Conservation (phyloP, 2,329 filamentous ascomycete genomes). For the Clarireedia paspali region DNA sequence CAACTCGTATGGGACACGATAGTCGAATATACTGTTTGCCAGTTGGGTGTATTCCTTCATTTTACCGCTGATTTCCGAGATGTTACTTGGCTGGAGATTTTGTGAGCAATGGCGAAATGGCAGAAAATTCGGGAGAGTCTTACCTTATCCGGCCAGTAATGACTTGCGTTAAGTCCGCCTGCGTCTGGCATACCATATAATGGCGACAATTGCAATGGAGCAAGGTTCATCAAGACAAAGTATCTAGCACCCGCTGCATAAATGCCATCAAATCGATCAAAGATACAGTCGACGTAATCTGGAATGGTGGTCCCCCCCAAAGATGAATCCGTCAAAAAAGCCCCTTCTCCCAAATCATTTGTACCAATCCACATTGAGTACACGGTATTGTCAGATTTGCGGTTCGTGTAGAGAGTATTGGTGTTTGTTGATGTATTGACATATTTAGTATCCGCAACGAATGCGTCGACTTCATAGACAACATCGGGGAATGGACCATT, state of each 20-base stretch:
- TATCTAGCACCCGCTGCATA: slow-evolving; percentile 60
- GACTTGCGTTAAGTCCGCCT: slow-evolving; percentile 35
- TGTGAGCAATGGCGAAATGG: slow-evolving; percentile 28
- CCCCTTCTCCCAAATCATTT: slow-evolving; percentile 63
- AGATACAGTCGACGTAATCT: slow-evolving; percentile 63
- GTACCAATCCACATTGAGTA: slow-evolving; percentile 77
- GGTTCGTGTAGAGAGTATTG: slow-evolving; percentile 36
- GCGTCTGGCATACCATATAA: slow-evolving; percentile 48
- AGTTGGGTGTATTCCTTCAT: slow-evolving; percentile 42
- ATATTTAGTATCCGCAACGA: slow-evolving; percentile 40
- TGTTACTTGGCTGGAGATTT: slow-evolving; percentile 36
- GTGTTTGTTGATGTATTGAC: slow-evolving; percentile 25
- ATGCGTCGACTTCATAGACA: slow-evolving; percentile 51
- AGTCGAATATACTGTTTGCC: slow-evolving; percentile 42
- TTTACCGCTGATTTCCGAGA: slow-evolving; percentile 39
- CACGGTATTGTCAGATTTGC: slow-evolving; percentile 52
- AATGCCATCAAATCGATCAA: slow-evolving; percentile 51
- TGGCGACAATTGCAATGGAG: slow-evolving; percentile 59
- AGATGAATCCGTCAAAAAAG: slow-evolving; percentile 60
- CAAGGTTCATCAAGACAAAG: slow-evolving; percentile 65
- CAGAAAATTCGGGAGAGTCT: background rate
- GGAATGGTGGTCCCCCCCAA: slow-evolving; percentile 47
- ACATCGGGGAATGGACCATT: slow-evolving; percentile 53
- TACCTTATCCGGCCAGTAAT: slow-evolving; percentile 37
- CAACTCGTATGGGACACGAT: slow-evolving; percentile 41